These are phyloP conservation scores for Collybia mongolica DNA, from an alignment of 768 basidiomycete genomes.

Conservation along the genomic window DNA sequence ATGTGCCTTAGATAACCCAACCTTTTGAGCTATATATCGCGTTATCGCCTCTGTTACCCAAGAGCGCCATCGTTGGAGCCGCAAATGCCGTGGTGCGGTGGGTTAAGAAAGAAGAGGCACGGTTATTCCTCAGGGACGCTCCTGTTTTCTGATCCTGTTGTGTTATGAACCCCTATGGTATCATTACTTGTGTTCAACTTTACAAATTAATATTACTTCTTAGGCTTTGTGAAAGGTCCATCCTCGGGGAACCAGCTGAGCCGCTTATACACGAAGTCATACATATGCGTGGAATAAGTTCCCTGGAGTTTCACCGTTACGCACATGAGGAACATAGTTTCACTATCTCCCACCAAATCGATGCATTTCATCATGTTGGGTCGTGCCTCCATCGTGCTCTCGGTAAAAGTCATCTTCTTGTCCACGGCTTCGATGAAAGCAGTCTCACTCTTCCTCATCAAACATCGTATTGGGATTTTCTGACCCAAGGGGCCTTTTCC, in stretches of 20 bases:
- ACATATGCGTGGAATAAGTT: constrained; percentile 1
- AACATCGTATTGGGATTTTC: neutral
- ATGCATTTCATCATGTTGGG: neutral
- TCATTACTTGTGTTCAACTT: too few species aligned
- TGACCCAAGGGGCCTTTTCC: neutral
- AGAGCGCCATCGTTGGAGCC: constrained; percentile 82
- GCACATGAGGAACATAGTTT: constrained; percentile 2
- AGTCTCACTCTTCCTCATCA: neutral
- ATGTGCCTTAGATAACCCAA: constrained; percentile 72
- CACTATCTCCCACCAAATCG: neutral
- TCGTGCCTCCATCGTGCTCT: neutral
- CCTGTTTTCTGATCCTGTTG: constrained; percentile 69
- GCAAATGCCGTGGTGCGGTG: constrained; percentile 89
- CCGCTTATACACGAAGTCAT: constrained; percentile 2
- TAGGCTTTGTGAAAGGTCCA: neutral
- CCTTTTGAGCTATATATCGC: constrained; percentile 90
- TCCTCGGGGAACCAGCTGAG: constrained; percentile 4
- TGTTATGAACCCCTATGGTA: neutral
- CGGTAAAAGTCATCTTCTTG: neutral
- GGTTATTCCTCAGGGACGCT: constrained; percentile 83
- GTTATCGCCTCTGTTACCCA: constrained; percentile 80
- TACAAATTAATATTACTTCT: neutral
- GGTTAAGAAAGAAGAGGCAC: constrained; percentile 86
- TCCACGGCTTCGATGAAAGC: neutral
- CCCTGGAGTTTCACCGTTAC: neutral